These are phyloP conservation scores for Trichoderma cornu-damae DNA, from an alignment of 2,329 filamentous ascomycete genomes.

Conservation along the genomic window DNA sequence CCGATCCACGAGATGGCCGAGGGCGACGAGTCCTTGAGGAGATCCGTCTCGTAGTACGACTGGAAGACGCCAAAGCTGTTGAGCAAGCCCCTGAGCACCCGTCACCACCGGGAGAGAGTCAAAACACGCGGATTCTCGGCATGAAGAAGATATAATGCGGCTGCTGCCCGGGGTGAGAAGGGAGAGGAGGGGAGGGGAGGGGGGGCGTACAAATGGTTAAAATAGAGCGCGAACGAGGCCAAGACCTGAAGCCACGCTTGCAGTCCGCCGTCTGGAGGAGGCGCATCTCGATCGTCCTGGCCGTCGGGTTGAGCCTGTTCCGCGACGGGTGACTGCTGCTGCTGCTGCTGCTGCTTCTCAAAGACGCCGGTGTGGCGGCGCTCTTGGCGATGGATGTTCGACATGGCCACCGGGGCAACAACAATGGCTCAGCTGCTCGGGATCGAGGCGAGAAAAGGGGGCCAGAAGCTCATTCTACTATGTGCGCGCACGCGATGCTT, in stretches of 20 bases:
- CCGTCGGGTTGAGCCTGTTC: neutral
- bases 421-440: neutral
- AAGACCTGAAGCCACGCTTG: conserved; percentile 36
- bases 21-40: conserved; percentile 26
- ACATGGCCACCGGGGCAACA: neutral
- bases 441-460: neutral
- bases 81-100: conserved; percentile 28
- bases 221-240: conserved; percentile 32
- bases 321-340: neutral
- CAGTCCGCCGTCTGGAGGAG: conserved; percentile 28
- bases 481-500: neutral
- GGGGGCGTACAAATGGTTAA: conserved; percentile 32
- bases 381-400: neutral
- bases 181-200: too few relatives aligned
- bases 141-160: neutral
- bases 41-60: conserved; percentile 30
- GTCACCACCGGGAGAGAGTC: neutral
- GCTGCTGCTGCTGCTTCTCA: neutral
- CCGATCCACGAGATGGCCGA: conserved; percentile 43
- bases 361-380: conserved; percentile 2
- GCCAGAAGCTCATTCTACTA: neutral
- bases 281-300: neutral
- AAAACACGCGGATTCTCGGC: neutral
- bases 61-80: conserved; percentile 37
- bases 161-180: too few relatives aligned